Evolutionary conservation across 495 filamentous ascomycete genomes (phyloP), one percentile per base, ranked within the genome.

Genomic region (Cudoniella acicularis): DNA sequence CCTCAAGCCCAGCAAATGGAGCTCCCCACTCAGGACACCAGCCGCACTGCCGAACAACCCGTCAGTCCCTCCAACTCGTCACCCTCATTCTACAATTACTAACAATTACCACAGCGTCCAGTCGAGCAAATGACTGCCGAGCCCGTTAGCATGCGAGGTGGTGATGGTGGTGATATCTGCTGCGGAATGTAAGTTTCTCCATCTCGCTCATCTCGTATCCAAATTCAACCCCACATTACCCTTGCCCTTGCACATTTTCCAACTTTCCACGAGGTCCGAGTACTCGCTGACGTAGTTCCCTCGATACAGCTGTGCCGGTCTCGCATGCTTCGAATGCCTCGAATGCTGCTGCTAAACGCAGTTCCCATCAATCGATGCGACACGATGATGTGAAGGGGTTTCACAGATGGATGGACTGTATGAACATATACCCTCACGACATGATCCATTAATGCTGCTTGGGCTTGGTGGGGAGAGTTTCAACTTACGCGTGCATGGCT

Each of bases 341-440:
- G 56, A 64, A 25, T 62, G 59, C 62, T 67, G 65, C 56, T 67
- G 65, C 59, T 62, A 66, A 61, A 52, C 30, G 30, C n/a, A n/a
- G n/a, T n/a, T n/a, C n/a, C n/a, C n/a, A n/a, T n/a, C n/a, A n/a
- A n/a, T n/a, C n/a, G n/a, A n/a, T n/a, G n/a, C n/a, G n/a, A n/a
- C n/a, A n/a, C n/a, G n/a, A n/a, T n/a, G n/a, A n/a, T n/a, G n/a
- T n/a, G n/a, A n/a, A n/a, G n/a, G n/a, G n/a, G n/a, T n/a, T n/a
- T n/a, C n/a, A n/a, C n/a, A n/a, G n/a, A n/a, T n/a, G n/a, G n/a
- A n/a, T n/a, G n/a, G n/a, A n/a, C n/a, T n/a, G n/a, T n/a, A n/a
- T n/a, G n/a, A n/a, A n/a, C n/a, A n/a, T n/a, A n/a, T n/a, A n/a
- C n/a, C n/a, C n/a, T n/a, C n/a, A n/a, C n/a, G n/a, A n/a, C n/a